These are phyloP conservation scores for Pythium diclinum DNA, from an alignment of 352 stramenopile species.

Conservation along the genomic window DNA sequence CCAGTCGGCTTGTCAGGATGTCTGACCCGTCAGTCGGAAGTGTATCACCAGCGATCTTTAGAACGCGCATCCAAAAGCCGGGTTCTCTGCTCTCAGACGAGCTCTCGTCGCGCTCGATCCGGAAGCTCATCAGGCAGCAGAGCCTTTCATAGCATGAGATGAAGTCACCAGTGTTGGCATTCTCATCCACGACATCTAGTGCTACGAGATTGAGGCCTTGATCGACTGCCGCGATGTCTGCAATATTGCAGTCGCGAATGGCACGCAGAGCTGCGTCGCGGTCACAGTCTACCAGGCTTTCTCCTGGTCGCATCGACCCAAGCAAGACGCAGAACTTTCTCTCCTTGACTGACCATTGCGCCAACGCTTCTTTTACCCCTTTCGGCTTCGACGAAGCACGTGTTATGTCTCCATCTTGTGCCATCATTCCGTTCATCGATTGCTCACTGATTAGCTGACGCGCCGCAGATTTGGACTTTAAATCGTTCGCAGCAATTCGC, in stretches of 20 bases:
- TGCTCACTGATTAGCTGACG: conserved; percentile 34
- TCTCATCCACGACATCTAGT: neutral
- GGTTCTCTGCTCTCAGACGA: neutral
- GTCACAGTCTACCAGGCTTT: neutral
- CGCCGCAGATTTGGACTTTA: conserved; percentile 49
- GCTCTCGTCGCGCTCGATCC: neutral
- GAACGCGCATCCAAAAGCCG: neutral
- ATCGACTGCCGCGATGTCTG: conserved; percentile 5
- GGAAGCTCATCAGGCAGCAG: conserved; percentile 13
- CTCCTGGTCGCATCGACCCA: conserved; percentile 4
- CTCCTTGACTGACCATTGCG: conserved; percentile 17
- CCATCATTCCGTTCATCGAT: neutral
- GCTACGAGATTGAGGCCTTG: conserved; percentile 17
- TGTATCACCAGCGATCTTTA: neutral
- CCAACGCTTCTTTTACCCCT: neutral
- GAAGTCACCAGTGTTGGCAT: neutral
- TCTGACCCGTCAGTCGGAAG: neutral
- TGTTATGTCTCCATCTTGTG: neutral
- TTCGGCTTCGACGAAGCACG: neutral
- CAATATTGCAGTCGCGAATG: conserved; percentile 9
- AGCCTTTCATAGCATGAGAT: conserved; percentile 13
- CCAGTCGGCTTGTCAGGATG: neutral
- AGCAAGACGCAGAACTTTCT: conserved; percentile 19
- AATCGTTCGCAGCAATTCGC: conserved; percentile 30
- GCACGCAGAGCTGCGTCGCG: conserved; percentile 6